phyloP scores from a whole-genome alignment of 805 yeast genomes.

The Saturnispora besseyi region DNA sequence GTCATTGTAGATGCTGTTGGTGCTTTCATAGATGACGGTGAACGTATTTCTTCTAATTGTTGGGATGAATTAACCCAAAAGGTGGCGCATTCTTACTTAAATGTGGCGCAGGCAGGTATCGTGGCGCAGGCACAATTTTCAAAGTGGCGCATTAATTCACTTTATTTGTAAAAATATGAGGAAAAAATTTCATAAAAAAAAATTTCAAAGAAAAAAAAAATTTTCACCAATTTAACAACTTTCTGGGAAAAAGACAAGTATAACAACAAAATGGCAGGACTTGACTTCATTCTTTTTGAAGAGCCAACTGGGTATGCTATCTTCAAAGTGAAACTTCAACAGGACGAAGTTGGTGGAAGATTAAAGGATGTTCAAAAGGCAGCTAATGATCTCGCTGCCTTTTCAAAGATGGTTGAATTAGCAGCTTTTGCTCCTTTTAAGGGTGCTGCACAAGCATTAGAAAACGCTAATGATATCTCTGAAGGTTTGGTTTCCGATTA shows the following conservation, averaged over 20 bases:
- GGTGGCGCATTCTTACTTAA: background rate
- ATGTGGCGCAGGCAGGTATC: background rate
- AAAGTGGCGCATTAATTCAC: conserved; percentile 1
- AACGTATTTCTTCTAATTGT: background rate
- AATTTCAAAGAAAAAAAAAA: conserved; percentile 1
- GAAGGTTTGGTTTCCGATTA: conserved; percentile 95
- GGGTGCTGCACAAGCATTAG: conserved; percentile 98
- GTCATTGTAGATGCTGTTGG: background rate
- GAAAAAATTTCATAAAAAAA: background rate
- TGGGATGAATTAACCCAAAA: background rate
- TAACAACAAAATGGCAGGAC: conserved; percentile 43
- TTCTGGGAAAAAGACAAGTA: background rate
- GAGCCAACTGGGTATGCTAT: conserved; percentile 98
- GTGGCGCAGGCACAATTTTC: background rate
- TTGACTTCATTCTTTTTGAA: conserved; percentile 91
- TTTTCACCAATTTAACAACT: background rate
- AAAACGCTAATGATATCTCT: conserved; percentile 94
- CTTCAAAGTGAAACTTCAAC: conserved; percentile 88
- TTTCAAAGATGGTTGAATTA: conserved; percentile 87
- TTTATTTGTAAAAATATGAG: background rate
- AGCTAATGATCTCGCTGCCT: conserved; percentile 71
- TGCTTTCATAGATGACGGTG: conserved; percentile 3
- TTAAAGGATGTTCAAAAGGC: conserved; percentile 92
- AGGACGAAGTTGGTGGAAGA: conserved; percentile 88
- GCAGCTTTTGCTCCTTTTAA: conserved; percentile 97